phyloP scores from a whole-genome alignment of 169 alveolate genomes.

The Plasmodium gallinaceum region DNA sequence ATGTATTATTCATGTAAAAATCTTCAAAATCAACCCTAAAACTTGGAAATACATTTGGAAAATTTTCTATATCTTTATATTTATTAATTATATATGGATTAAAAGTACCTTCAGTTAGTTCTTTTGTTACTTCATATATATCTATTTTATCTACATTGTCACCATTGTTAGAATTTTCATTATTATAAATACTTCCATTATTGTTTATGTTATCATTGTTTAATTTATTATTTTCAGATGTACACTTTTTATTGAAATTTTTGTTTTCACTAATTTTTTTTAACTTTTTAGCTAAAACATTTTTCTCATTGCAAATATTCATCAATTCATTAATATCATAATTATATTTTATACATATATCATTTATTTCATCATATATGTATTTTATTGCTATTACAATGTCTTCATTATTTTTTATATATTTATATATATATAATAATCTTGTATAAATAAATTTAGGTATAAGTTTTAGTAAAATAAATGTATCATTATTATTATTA shows the following conservation, averaged over 20 bases:
- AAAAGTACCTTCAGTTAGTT: constrained; percentile 45
- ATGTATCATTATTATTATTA: background rate
- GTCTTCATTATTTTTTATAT: constrained; percentile 32
- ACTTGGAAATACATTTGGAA: constrained; percentile 45
- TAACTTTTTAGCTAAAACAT: constrained; percentile 1
- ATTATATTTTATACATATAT: constrained; percentile 28
- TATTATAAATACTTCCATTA: too few relatives aligned
- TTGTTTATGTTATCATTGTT: background rate
- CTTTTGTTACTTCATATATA: constrained; percentile 15
- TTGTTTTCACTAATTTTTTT: background rate
- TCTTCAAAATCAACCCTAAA: constrained; percentile 30
- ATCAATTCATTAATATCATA: constrained; percentile 49
- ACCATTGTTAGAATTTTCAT: background rate
- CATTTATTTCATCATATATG: constrained; percentile 44
- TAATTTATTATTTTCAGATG: background rate
- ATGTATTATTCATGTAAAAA: constrained; percentile 40
- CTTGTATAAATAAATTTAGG: constrained; percentile 54
- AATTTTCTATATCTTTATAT: constrained; percentile 53
- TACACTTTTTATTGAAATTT: background rate
- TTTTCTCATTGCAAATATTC: background rate
- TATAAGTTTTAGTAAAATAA: constrained; percentile 34
- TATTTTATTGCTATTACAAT: constrained; percentile 43
- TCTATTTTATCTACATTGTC: background rate
- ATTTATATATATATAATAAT: constrained; percentile 37
- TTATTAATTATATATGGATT: constrained; percentile 13